phyloP scores from a whole-genome alignment of 2,329 filamentous ascomycete genomes.

The Truncatella angustata region DNA sequence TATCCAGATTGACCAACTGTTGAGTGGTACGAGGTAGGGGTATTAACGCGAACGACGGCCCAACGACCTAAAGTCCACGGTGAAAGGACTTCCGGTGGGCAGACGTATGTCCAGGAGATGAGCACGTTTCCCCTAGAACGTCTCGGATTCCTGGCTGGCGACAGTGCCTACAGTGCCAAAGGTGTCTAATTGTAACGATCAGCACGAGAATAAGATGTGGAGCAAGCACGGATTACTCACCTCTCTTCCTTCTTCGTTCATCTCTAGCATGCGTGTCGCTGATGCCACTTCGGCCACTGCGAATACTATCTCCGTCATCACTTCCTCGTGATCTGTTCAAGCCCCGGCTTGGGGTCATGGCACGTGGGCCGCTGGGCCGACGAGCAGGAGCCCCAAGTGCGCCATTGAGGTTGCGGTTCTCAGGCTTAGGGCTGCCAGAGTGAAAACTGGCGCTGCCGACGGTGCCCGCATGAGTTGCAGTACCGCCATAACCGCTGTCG shows the following conservation, averaged over 20 bases:
- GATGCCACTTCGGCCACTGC: constrained; percentile 2
- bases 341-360: constrained; percentile 58
- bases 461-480: constrained; percentile 36
- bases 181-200: constrained; percentile 38
- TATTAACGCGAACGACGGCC: constrained; percentile 2
- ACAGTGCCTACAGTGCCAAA: constrained; percentile 46
- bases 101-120: constrained; percentile 24
- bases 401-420: constrained; percentile 57
- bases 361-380: constrained; percentile 56
- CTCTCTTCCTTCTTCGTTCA: constrained; percentile 55
- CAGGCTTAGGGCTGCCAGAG: constrained; percentile 50
- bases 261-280: constrained; percentile 10
- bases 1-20: background rate
- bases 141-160: constrained; percentile 51
- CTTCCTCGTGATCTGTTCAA: constrained; percentile 31
- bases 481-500: constrained; percentile 53
- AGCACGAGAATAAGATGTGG: constrained; percentile 11
- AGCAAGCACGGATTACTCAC: constrained; percentile 39
- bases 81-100: constrained; percentile 26
- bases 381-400: constrained; percentile 51
- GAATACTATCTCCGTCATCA: constrained; percentile 41
- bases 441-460: constrained; percentile 39
- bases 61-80: constrained; percentile 22
- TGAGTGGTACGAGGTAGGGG: background rate
- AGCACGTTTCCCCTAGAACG: constrained; percentile 41